These are phyloP conservation scores for Chaetomium strumarium DNA, from an alignment of 2,329 filamentous ascomycete genomes.

Conservation along the genomic window DNA sequence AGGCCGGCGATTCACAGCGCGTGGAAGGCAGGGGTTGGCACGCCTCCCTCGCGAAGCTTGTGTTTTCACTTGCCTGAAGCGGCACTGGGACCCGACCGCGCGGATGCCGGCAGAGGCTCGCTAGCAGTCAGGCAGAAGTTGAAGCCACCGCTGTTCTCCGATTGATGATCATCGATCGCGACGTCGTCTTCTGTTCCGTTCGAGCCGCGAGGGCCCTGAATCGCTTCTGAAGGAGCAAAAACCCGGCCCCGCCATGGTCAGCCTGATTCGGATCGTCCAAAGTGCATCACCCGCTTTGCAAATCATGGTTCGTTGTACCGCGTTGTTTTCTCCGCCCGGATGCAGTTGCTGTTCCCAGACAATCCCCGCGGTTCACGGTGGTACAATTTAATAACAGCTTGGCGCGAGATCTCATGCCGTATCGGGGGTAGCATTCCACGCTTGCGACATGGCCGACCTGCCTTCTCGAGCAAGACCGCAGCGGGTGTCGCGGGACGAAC, in stretches of 20 bases:
- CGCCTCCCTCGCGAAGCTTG: not conserved
- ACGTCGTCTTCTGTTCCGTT: not conserved
- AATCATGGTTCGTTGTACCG: constrained; percentile 4
- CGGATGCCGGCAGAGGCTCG: not conserved
- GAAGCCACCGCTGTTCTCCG: no score
- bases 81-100: not conserved
- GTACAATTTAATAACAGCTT: constrained; percentile 22
- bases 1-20: not conserved
- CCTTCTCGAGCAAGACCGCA: constrained; percentile 24
- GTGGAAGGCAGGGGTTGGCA: not conserved
- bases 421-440: constrained; percentile 22
- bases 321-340: not conserved
- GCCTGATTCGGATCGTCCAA: constrained; percentile 7
- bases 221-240: no score
- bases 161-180: no score
- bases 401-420: constrained; percentile 16
- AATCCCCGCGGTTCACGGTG: constrained; percentile 3
- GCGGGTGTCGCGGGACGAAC: constrained; percentile 7
- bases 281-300: not conserved
- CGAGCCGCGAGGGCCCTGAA: no score
- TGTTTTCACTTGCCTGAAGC: constrained; percentile 1
- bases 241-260: not conserved
- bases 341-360: constrained; percentile 6
- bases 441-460: constrained; percentile 22
- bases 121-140: no score